Percentiles rank a stretch among this genome's conserved stretches.
phyloP scores from a whole-genome alignment of 306 rosid species.

The Alnus rubra region DNA sequence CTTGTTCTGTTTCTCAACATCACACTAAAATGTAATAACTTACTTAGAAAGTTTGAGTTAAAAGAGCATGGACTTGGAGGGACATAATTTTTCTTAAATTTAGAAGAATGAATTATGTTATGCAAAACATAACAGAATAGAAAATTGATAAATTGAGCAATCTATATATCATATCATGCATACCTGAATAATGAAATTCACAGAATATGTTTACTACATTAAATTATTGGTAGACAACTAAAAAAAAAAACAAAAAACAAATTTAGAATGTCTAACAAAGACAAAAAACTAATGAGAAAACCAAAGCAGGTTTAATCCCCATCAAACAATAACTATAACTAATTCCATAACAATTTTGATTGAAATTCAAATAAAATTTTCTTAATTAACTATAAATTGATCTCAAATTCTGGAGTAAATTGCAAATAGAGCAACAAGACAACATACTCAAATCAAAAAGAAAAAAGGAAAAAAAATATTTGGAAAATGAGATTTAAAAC shows the following conservation, averaged over 20 bases:
- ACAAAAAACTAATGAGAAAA: not conserved
- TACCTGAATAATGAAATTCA: not conserved
- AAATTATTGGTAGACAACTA: not conserved
- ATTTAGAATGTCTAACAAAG: not conserved
- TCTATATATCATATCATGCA: not conserved
- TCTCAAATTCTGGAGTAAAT: not conserved
- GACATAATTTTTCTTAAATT: not conserved
- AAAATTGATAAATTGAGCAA: no score
- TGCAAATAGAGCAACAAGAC: not conserved
- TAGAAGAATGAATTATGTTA: not conserved
- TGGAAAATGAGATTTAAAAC: not conserved
- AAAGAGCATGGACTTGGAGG: not conserved
- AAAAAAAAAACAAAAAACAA: not conserved
- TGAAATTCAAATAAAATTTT: not conserved
- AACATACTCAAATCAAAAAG: not conserved
- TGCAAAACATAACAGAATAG: no score
- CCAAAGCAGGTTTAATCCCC: not conserved
- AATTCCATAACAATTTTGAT: not conserved
- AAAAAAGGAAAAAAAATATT: not conserved
- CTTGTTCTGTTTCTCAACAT: not conserved
- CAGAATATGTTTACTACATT: not conserved
- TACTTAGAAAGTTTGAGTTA: not conserved
- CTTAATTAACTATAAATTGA: not conserved
- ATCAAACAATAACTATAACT: not conserved
- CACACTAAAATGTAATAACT: conserved; percentile 4